A percentile compares a stretch with the other conserved stretches of the same genome.
Conservation (phyloP, 768 basidiomycete species). For the Austroboletus festivus region DNA sequence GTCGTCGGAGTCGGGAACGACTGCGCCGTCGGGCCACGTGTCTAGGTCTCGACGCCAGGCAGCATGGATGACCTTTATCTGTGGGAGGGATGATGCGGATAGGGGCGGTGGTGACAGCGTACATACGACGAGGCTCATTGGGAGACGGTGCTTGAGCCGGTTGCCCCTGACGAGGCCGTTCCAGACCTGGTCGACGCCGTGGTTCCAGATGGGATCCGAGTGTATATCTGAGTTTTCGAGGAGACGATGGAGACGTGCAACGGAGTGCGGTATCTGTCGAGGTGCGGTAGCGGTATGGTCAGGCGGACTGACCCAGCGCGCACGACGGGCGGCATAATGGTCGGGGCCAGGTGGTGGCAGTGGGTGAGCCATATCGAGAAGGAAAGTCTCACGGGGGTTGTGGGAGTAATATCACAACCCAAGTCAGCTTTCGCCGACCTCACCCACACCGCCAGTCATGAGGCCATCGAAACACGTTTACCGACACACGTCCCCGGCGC, state of each 20-base stretch:
- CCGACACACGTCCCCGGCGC: slow-evolving; percentile 47
- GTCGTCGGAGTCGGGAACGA: slow-evolving; percentile 64
- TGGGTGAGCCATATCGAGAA: slow-evolving; percentile 24
- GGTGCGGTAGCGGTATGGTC: slow-evolving; percentile 13
- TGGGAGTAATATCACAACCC: no score
- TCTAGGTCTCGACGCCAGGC: slow-evolving; percentile 70
- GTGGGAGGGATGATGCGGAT: slow-evolving; percentile 10
- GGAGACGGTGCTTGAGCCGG: slow-evolving; percentile 56
- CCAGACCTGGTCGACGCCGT: slow-evolving; percentile 61
- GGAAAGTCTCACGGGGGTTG: slow-evolving; percentile 15
- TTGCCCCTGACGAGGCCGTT: slow-evolving; percentile 57
- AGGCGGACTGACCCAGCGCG: slow-evolving; percentile 49
- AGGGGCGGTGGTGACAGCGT: neutral
- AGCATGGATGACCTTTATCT: slow-evolving; percentile 73
- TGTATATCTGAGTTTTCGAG: slow-evolving; percentile 47
- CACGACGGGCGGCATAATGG: slow-evolving; percentile 59
- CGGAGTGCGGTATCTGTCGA: slow-evolving; percentile 39
- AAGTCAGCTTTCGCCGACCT: neutral
- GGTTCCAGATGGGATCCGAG: slow-evolving; percentile 53
- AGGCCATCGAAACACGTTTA: slow-evolving; percentile 36
- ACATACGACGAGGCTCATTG: slow-evolving; percentile 63
- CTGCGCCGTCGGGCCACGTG: slow-evolving; percentile 67
- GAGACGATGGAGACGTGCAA: slow-evolving; percentile 46
- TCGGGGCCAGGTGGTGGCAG: slow-evolving; percentile 64
- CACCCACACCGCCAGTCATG: slow-evolving; percentile 6